Conservation (phyloP, 352 stramenopile genomes). For the Peronospora belbahrii region DNA sequence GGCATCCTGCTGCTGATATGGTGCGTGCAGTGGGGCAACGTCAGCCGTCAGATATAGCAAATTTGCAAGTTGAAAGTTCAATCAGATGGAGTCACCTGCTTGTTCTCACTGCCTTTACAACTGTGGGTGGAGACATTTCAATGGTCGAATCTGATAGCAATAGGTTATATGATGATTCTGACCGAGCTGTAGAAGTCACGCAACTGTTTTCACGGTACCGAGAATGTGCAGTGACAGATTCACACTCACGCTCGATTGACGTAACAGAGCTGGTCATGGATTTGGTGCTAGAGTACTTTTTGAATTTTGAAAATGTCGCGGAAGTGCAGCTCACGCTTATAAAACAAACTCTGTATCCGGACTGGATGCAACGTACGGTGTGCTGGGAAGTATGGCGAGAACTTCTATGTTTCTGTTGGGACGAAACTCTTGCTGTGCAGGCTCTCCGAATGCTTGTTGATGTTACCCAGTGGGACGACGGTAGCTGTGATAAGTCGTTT, state of each 20-base stretch:
- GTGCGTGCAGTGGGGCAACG: conserved; percentile 34
- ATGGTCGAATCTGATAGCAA: not conserved
- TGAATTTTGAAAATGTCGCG: conserved; percentile 17
- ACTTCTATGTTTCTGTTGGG: conserved; percentile 46
- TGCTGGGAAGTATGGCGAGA: conserved; percentile 54
- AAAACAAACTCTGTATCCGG: conserved; percentile 44
- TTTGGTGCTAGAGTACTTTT: conserved; percentile 28
- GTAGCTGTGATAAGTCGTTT: not conserved
- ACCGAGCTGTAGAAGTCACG: conserved; percentile 17
- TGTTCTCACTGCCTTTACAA: conserved; percentile 26
- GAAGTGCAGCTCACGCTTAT: conserved; percentile 42
- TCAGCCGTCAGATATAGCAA: conserved; percentile 5
- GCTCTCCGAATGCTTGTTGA: conserved; percentile 32
- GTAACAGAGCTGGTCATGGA: conserved; percentile 29
- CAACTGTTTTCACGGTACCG: conserved; percentile 36
- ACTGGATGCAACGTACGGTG: conserved; percentile 32
- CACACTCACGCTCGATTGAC: conserved; percentile 9
- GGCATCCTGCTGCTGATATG: conserved; percentile 35
- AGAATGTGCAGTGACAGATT: conserved; percentile 20
- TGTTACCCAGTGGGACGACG: conserved; percentile 26
- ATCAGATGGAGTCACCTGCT: conserved; percentile 35
- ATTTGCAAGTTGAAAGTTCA: conserved; percentile 11
- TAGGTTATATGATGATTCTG: conserved; percentile 7
- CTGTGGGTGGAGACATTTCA: too few species aligned
- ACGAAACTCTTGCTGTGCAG: conserved; percentile 23